phyloP scores from a whole-genome alignment of 129 eudicot species.

The Pulicaria dysenterica region DNA sequence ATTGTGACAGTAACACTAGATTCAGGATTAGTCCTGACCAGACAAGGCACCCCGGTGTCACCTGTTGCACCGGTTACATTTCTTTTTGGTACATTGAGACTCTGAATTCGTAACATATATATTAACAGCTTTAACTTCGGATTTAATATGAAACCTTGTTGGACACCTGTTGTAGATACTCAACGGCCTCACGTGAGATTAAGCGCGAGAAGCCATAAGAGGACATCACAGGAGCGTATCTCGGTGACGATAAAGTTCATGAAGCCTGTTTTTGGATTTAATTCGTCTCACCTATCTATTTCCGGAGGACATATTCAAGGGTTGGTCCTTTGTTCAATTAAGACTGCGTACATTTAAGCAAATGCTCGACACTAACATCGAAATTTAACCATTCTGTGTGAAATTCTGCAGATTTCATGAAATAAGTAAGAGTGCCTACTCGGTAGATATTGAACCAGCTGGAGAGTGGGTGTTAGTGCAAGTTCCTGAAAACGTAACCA shows the following conservation, averaged over 20 bases:
- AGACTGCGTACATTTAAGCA: background rate
- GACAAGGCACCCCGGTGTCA: slow-evolving; percentile 85
- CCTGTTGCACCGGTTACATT: slow-evolving; percentile 77
- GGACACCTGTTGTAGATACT: slow-evolving; percentile 55
- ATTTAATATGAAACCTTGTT: slow-evolving; percentile 3
- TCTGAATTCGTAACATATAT: background rate
- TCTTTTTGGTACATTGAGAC: slow-evolving; percentile 64
- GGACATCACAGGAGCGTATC: slow-evolving; percentile 63
- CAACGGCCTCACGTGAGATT: slow-evolving; percentile 76
- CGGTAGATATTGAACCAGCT: slow-evolving; percentile 50
- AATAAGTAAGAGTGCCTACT: slow-evolving; percentile 52
- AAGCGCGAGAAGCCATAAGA: slow-evolving; percentile 66
- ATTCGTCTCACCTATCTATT: slow-evolving; percentile 65
- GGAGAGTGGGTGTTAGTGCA: slow-evolving; percentile 44
- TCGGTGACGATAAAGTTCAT: slow-evolving; percentile 65
- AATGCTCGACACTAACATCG: too few species aligned
- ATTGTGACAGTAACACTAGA: slow-evolving; percentile 61
- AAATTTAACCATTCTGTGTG: background rate
- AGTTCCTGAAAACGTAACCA: slow-evolving; percentile 73
- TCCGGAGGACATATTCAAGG: slow-evolving; percentile 68
- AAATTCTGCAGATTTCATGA: slow-evolving; percentile 61
- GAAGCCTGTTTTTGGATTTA: slow-evolving; percentile 89
- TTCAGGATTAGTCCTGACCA: slow-evolving; percentile 49
- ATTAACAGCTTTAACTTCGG: background rate
- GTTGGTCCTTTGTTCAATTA: slow-evolving; percentile 38